These are phyloP conservation scores for Ampelocalamus luodianensis DNA, from an alignment of 176 grass and related monocot species.

Conservation along the genomic window DNA sequence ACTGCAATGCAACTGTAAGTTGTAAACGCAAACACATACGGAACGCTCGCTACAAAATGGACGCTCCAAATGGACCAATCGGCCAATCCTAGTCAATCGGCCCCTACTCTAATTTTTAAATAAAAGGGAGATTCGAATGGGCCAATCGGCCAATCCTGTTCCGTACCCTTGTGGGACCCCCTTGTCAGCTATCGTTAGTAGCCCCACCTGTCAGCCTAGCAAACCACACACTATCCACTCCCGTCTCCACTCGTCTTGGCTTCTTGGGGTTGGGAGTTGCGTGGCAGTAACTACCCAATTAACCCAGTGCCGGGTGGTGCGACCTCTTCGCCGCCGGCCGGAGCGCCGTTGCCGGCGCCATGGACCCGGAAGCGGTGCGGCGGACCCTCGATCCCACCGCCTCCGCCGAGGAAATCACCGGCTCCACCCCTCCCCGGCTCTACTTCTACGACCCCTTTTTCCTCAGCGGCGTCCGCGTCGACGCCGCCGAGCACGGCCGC, in stretches of 20 bases:
- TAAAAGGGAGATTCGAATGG: too few species aligned
- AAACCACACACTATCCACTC: neutral
- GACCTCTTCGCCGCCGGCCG: constrained; percentile 1
- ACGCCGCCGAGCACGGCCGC: constrained; percentile 60
- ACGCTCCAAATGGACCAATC: too few species aligned
- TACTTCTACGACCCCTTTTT: constrained; percentile 59
- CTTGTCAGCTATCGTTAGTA: neutral
- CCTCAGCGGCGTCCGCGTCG: constrained; percentile 56
- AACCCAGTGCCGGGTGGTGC: neutral
- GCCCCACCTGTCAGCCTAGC: neutral
- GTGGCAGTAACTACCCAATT: neutral
- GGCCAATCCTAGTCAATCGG: too few species aligned
- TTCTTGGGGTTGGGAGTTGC: neutral
- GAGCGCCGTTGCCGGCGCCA: constrained; percentile 19
- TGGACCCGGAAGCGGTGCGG: constrained; percentile 66
- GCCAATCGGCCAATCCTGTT: too few species aligned
- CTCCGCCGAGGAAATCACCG: constrained; percentile 11
- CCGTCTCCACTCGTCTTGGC: neutral
- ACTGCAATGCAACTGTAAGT: neutral
- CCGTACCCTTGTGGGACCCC: neutral
- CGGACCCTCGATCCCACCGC: constrained; percentile 51
- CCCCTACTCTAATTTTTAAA: too few species aligned
- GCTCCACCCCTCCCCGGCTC: constrained; percentile 26
- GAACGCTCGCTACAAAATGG: too few species aligned
- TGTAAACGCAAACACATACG: neutral